phyloP scores from a whole-genome alignment of 495 filamentous ascomycete species.

The Cetradonia linearis region DNA sequence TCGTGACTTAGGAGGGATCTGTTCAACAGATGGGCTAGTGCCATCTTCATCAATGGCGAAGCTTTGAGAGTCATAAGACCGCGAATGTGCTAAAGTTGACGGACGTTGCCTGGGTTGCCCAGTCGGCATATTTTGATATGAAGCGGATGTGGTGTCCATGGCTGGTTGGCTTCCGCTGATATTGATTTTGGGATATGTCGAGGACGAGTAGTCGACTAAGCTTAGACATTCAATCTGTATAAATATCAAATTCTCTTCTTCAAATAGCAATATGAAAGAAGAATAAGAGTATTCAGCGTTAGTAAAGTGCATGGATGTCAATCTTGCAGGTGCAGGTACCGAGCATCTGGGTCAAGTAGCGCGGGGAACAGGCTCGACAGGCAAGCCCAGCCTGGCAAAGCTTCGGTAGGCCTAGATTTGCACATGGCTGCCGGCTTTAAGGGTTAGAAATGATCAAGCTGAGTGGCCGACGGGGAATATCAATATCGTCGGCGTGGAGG shows the following conservation, averaged over 20 bases:
- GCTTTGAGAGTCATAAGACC: background rate
- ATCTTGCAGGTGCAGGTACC: slow-evolving; percentile 1
- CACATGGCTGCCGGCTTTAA: slow-evolving; percentile 5
- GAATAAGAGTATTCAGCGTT: background rate
- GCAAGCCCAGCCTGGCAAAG: slow-evolving; percentile 2
- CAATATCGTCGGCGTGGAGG: slow-evolving; percentile 1
- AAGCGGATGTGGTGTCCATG: slow-evolving; percentile 5
- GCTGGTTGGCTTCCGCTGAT: slow-evolving; percentile 2
- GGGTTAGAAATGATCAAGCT: background rate
- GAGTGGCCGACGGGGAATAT: slow-evolving; percentile 1
- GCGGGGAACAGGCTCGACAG: background rate
- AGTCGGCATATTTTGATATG: background rate
- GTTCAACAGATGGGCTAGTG: slow-evolving; percentile 11
- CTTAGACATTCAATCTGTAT: slow-evolving; percentile 5
- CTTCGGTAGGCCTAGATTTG: background rate
- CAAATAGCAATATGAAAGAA: background rate
- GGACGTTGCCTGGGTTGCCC: slow-evolving; percentile 2
- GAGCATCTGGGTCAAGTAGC: slow-evolving; percentile 7
- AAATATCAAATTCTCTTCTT: background rate
- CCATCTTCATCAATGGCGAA: slow-evolving; percentile 7
- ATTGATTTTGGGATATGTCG: slow-evolving; percentile 2
- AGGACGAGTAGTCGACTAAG: slow-evolving; percentile 5
- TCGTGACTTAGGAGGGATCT: slow-evolving; percentile 25
- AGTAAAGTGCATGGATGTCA: background rate
- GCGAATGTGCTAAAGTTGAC: background rate